Base-by-base conservation (phyloP, 441 rosid species). In the Adansonia rubrostipa region DNA sequence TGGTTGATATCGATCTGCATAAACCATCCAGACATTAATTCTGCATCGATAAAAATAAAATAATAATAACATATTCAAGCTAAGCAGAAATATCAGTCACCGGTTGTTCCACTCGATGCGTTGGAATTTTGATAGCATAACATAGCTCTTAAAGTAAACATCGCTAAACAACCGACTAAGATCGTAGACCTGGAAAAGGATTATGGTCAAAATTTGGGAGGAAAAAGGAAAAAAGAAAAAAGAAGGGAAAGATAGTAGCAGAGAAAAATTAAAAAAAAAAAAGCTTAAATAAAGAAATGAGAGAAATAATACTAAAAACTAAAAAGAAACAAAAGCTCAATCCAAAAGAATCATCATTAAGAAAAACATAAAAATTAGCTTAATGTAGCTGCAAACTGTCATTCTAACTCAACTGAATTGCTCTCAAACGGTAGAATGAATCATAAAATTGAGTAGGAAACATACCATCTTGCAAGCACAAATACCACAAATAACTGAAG, bases 71-170 rank as follows among this genome's bases (percentile, higher is more conserved):
- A 70, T 15, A 44, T 64, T 15, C 70, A 48, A 75, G 47, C 42
- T 60, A 58, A 17, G 77, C 42, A 45, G 67, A 58, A 80, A 69
- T 78, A 70, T 42, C 33, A 62, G 48, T 80, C 76, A 91, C 95
- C 95, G 77, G 73, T 91, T 90, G 80, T 84, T 91, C 96, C 96
- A 91, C 84, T 91, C 96, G 28, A 82, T 75, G 54, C 90, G 88
- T 75, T 90, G 87, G 24, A 85, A 57, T 77, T 88, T 86, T 40
- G 92, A 77, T 19, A 91, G 88, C 79, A 82, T 81, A 62, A 86
- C 61, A 57, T 89, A 90, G 22, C 91, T 77, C 85, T 85, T 90
- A 71, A 86, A 78, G 79, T 88, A 86, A 83, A 85, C 75, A 54
- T 84, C 83, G 72, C 93, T 87, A 51, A 86, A 79, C 71, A 83